Base-by-base conservation (phyloP, 169 alveolate species). In the Toxoplasma gondii region DNA sequence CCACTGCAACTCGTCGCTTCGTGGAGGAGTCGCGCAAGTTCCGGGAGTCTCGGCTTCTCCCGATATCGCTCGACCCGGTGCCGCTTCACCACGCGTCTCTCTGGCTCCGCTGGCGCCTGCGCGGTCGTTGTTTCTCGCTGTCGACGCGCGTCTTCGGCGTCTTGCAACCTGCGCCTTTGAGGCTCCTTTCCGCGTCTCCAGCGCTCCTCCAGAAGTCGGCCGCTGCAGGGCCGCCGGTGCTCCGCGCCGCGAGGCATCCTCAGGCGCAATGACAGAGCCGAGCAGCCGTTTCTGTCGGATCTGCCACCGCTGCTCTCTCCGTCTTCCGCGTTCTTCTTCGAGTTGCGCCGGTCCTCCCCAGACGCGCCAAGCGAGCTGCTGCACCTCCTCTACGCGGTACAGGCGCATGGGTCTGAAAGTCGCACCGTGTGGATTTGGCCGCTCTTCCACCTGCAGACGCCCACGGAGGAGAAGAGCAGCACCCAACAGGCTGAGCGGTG, bases 231-330 rank as follows among this genome's bases (percentile, higher is more conserved):
- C 29, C 34, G 19, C 67, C 67, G 67, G 9, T 53, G 9, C 67
- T 53, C 19, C 19, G 67, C 19, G 27, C 27, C 67, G 67, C 67
- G 67, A 9, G 67, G 67, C 67, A 12, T 12, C 86, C 86, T 78
- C 44, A 0, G 49, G 86, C 39, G 86, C 49, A 78, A 78, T n/a
- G 7, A 38, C 45, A 16, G 86, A 78, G 86, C 74, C 74, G 4
- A 64, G 74, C 31, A 31, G n/a, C 67, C 67, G 90, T 36, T 82
- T 38, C 90, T 82, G 90, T 10, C 90, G 90, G 34, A 29, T 19
- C 39, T 82, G 90, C 90, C 90, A 82, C 39, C 90, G 90, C 90
- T 39, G 69, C 90, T 82, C 90, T 36, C 90, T 22, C 67, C 90
- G 58, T 24, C 90, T 64, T 29, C 41, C 90, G 1, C 58, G 90